Percentiles rank a stretch among this genome's conserved stretches.
phyloP scores from a whole-genome alignment of 2,329 filamentous ascomycete species.

The Aspergillus floridensis region DNA sequence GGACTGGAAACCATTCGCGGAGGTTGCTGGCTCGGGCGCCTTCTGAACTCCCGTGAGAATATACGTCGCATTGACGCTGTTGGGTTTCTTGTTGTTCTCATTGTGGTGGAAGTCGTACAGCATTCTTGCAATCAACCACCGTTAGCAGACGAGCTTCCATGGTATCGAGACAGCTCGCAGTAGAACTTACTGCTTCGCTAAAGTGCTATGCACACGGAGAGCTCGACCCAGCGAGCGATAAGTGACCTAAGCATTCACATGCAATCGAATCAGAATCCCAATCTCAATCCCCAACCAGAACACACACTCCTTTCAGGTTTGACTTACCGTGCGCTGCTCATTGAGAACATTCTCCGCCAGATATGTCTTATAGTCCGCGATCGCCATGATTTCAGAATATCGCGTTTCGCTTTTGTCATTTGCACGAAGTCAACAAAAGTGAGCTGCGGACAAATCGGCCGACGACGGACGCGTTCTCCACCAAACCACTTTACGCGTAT shows the following conservation, averaged over 20 bases:
- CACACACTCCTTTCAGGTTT: not conserved
- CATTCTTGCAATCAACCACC: slow-evolving; percentile 57
- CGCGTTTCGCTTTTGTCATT: not conserved
- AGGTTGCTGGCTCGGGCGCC: slow-evolving; percentile 26
- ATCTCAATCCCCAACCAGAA: too few relatives aligned
- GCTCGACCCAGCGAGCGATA: slow-evolving; percentile 82
- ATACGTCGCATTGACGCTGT: slow-evolving; percentile 88
- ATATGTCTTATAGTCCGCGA: slow-evolving; percentile 63
- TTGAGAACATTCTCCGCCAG: slow-evolving; percentile 73
- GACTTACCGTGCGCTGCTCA: slow-evolving; percentile 67
- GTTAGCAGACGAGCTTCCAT: slow-evolving; percentile 19
- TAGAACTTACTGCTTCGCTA: slow-evolving; percentile 74
- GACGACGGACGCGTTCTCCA: slow-evolving; percentile 27
- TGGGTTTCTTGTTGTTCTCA: slow-evolving; percentile 71
- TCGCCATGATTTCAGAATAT: slow-evolving; percentile 34
- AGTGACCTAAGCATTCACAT: slow-evolving; percentile 62
- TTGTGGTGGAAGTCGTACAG: slow-evolving; percentile 78
- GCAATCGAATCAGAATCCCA: not conserved
- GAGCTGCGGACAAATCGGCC: not conserved
- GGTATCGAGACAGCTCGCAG: not conserved
- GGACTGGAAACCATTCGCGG: slow-evolving; percentile 39
- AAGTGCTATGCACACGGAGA: slow-evolving; percentile 78
- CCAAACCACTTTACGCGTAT: slow-evolving; percentile 44
- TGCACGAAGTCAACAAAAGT: not conserved
- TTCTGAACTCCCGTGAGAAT: slow-evolving; percentile 70